Conservation (phyloP, 106 monocot genomes). For the Amphibolis antarctica region DNA sequence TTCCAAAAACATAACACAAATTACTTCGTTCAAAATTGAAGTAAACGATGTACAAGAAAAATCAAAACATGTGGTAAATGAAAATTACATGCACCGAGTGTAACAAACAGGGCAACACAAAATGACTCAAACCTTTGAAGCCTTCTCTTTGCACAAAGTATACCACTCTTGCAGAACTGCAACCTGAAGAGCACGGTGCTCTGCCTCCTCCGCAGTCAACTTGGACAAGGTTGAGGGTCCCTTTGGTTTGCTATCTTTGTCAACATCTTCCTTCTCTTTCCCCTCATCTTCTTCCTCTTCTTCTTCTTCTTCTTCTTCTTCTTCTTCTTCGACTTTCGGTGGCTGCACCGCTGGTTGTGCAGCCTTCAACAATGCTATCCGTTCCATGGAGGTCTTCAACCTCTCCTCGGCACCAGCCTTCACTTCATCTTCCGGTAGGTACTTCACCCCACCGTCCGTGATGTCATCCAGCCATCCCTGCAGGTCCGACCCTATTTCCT, state of each 20-base stretch:
- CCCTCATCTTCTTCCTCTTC: conserved; percentile 26
- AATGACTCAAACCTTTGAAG: conserved; percentile 27
- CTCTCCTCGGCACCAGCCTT: conserved; percentile 73
- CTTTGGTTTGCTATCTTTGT: conserved; percentile 50
- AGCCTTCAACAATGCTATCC: conserved; percentile 77
- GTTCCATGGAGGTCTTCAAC: conserved; percentile 78
- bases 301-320: conserved; percentile 39
- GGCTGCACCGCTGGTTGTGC: conserved; percentile 31
- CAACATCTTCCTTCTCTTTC: conserved; percentile 27
- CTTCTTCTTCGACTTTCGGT: conserved; percentile 32
- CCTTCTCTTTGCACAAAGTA: conserved; percentile 66
- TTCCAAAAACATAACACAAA: no score
- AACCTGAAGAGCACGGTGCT: conserved; percentile 84
- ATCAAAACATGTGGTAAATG: no score
- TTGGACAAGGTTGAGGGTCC: conserved; percentile 72
- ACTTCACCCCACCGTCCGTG: conserved; percentile 78
- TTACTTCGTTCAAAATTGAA: no score
- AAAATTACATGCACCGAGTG: not conserved
- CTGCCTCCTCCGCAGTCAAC: conserved; percentile 88
- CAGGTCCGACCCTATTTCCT: conserved; percentile 71
- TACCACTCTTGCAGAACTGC: conserved; percentile 97
- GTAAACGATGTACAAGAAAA: no score
- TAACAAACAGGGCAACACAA: not conserved
- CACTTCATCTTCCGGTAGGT: conserved; percentile 92
- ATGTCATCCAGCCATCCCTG: conserved; percentile 91